Evolutionary conservation across 768 basidiomycete species (phyloP).

Genomic region (Kondoa malvinella): DNA sequence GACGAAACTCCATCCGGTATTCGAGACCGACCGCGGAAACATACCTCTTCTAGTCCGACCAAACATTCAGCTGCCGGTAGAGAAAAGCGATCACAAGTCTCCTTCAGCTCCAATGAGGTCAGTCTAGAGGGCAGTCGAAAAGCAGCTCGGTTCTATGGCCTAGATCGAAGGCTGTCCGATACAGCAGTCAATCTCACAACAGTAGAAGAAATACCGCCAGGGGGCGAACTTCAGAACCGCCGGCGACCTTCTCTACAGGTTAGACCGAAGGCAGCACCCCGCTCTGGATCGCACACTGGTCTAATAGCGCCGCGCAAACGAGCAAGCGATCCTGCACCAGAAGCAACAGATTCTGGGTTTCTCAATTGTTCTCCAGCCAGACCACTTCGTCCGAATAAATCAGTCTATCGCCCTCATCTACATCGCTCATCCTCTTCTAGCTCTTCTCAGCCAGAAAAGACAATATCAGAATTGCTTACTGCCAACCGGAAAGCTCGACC

Average conservation of each 20-base stretch:
- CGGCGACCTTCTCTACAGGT: not conserved
- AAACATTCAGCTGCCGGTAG: not conserved
- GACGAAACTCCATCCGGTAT: not conserved
- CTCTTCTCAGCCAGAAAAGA: not conserved
- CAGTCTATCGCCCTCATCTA: not conserved
- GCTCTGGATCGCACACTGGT: not conserved
- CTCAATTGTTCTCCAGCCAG: not conserved
- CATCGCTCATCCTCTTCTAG: not conserved
- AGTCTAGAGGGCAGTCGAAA: not conserved
- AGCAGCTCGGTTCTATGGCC: not conserved
- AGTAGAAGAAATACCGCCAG: not conserved
- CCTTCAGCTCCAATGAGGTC: not conserved
- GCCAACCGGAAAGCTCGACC: slow-evolving; percentile 8
- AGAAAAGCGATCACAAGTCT: not conserved
- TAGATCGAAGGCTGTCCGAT: not conserved
- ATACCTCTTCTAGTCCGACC: not conserved
- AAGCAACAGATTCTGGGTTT: not conserved
- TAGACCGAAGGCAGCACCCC: not conserved
- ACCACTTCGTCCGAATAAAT: not conserved
- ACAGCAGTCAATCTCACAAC: not conserved
- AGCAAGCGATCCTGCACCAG: not conserved
- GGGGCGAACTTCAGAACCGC: not conserved
- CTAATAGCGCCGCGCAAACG: not conserved
- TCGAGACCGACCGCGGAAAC: not conserved
- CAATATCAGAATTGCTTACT: not conserved